Evolutionary conservation across 441 rosid species (phyloP).

Genomic region (Syzygium syzygioides): DNA sequence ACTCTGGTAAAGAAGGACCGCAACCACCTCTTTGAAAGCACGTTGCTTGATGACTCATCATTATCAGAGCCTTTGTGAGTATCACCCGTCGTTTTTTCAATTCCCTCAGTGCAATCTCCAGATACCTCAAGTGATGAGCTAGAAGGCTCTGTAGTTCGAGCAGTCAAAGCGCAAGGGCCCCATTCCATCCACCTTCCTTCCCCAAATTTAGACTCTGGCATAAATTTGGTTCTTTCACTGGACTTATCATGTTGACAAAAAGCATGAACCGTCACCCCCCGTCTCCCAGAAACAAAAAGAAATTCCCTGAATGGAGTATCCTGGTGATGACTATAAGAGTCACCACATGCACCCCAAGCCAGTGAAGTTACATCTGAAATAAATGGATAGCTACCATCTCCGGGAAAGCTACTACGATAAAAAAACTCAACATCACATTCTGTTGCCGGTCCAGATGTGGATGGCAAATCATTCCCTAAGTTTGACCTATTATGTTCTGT

Average conservation of each 20-base stretch:
- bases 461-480: conserved; percentile 31
- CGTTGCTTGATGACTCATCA: conserved; percentile 24
- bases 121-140: conserved; percentile 22
- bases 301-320: conserved; percentile 68
- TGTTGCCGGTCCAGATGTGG: conserved; percentile 42
- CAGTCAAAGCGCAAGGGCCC: conserved; percentile 52
- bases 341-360: conserved; percentile 91
- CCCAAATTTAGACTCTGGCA: conserved; percentile 33
- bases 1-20: conserved; percentile 59
- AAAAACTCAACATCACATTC: conserved; percentile 39
- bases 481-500: conserved; percentile 23
- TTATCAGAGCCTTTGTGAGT: conserved; percentile 14
- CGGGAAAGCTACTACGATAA: conserved; percentile 25
- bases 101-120: conserved; percentile 21
- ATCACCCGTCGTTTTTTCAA: conserved; percentile 15
- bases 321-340: conserved; percentile 52
- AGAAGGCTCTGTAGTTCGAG: conserved; percentile 17
- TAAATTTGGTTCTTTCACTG: conserved; percentile 17
- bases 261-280: conserved; percentile 83
- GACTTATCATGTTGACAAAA: conserved; percentile 41
- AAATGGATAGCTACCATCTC: conserved; percentile 36
- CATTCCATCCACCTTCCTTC: conserved; percentile 90
- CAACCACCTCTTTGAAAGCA: conserved; percentile 69
- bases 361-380: conserved; percentile 69
- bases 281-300: conserved; percentile 65